Conservation (phyloP, 1,139 yeast genomes). For the Sugiyamaella sp. region DNA sequence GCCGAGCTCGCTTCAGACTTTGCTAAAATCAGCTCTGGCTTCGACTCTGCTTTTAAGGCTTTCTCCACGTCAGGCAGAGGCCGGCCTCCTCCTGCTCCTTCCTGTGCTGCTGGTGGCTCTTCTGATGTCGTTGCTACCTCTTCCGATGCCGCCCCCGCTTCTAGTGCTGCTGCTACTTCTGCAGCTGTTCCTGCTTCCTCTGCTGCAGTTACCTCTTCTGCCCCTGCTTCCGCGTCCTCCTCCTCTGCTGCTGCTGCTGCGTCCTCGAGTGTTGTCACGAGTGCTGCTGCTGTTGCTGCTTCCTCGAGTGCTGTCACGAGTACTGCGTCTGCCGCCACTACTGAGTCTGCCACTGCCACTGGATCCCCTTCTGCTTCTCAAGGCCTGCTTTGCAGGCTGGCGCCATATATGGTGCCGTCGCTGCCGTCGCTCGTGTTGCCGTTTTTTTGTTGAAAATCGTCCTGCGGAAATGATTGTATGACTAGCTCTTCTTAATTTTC, state of each 20-base stretch:
- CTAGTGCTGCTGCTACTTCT: conserved; percentile 11
- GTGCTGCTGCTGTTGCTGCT: conserved; percentile 18
- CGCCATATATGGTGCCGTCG: conserved; percentile 13
- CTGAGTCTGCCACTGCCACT: conserved; percentile 8
- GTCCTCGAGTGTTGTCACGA: conserved; percentile 13
- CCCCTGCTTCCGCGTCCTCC: conserved; percentile 8
- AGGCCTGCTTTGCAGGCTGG: conserved; percentile 13
- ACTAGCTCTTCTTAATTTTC: conserved; percentile 1
- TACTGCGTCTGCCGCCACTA: conserved; percentile 19
- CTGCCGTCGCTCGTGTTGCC: conserved; percentile 15
- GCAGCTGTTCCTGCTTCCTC: conserved; percentile 13
- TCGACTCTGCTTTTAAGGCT: conserved; percentile 20
- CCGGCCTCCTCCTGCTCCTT: conserved; percentile 18
- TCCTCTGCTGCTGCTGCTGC: conserved; percentile 18
- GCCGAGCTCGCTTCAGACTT: conserved; percentile 11
- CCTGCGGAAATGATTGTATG: not conserved
- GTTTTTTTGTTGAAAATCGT: conserved; percentile 7
- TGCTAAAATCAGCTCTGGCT: conserved; percentile 19
- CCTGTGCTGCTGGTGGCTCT: conserved; percentile 14
- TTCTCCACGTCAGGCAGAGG: conserved; percentile 15
- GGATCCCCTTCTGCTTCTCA: conserved; percentile 6
- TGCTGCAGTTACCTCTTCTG: conserved; percentile 10
- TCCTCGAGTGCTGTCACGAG: too few relatives aligned
- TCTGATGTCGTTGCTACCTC: conserved; percentile 11
- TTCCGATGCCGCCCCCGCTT: conserved; percentile 16